These are phyloP conservation scores for Russula lepida DNA, from an alignment of 768 basidiomycete species.

Conservation along the genomic window DNA sequence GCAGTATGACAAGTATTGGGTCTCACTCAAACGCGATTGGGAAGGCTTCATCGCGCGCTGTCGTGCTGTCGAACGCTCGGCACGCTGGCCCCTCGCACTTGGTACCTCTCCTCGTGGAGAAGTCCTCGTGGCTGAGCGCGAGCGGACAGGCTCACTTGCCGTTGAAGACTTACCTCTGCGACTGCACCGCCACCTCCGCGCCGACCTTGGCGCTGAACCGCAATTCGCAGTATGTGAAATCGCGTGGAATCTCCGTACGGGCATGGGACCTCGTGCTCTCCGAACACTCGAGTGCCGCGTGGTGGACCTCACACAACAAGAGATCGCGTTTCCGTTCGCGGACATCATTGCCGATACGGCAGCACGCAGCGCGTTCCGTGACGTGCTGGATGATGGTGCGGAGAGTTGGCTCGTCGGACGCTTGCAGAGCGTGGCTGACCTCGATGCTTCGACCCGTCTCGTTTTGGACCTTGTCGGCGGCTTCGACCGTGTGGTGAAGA, in stretches of 20 bases:
- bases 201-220: conserved; percentile 38
- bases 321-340: conserved; percentile 66
- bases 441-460: conserved; percentile 47
- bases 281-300: conserved; percentile 47
- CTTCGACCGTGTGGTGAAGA: conserved; percentile 60
- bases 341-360: conserved; percentile 69
- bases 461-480: conserved; percentile 65
- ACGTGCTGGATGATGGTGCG: conserved; percentile 50
- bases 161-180: conserved; percentile 60
- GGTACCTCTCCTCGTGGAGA: conserved; percentile 38
- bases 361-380: conserved; percentile 42
- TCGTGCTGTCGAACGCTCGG: conserved; percentile 80
- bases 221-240: conserved; percentile 52
- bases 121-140: conserved; percentile 64
- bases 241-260: conserved; percentile 53
- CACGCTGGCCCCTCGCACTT: conserved; percentile 70
- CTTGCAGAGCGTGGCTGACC: conserved; percentile 46
- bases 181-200: conserved; percentile 42
- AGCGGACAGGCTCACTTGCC: conserved; percentile 58
- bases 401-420: conserved; percentile 54
- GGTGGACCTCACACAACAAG: conserved; percentile 62
- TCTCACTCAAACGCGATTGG: conserved; percentile 85
- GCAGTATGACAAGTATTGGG: conserved; percentile 74
- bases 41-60: conserved; percentile 90
- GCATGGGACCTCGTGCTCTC: conserved; percentile 32